Evolutionary conservation across 306 rosid species (phyloP).

Genomic region (Vicia villosa): DNA sequence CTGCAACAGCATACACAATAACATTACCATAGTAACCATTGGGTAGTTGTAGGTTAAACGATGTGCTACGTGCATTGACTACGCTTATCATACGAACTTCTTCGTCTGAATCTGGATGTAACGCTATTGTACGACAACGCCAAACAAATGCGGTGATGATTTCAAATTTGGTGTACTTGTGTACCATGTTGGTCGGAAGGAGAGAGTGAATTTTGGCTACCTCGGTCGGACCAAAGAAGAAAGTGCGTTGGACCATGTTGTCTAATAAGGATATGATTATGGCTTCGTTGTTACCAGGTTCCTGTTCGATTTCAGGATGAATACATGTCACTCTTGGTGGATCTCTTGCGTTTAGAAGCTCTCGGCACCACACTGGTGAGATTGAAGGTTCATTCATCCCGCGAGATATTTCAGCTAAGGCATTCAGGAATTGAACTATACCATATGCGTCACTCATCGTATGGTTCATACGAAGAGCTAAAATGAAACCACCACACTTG

Average conservation of each 20-base stretch:
- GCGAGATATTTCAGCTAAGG: no score
- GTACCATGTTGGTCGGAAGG: background rate
- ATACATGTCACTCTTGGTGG: no score
- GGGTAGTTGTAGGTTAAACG: conserved; percentile 51
- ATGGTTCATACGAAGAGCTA: conserved; percentile 52
- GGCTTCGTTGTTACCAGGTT: no score
- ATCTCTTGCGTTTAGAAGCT: no score
- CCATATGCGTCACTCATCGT: conserved; percentile 53
- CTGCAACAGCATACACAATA: conserved; percentile 41
- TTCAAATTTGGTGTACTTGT: background rate
- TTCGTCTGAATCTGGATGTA: background rate
- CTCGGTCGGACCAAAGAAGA: background rate
- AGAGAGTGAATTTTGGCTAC: background rate
- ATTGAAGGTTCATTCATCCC: no score
- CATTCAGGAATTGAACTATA: conserved; percentile 46
- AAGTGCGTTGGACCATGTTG: no score
- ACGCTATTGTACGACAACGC: conserved; percentile 1
- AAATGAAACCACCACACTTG: conserved; percentile 1
- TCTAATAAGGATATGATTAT: no score
- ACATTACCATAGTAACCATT: conserved; percentile 60
- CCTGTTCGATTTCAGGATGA: no score
- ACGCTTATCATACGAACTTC: background rate
- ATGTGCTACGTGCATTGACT: conserved; percentile 40
- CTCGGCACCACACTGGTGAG: no score
- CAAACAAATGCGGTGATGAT: background rate